Base-by-base conservation (phyloP, 164 flowering plant species). In the Berberis thunbergii region DNA sequence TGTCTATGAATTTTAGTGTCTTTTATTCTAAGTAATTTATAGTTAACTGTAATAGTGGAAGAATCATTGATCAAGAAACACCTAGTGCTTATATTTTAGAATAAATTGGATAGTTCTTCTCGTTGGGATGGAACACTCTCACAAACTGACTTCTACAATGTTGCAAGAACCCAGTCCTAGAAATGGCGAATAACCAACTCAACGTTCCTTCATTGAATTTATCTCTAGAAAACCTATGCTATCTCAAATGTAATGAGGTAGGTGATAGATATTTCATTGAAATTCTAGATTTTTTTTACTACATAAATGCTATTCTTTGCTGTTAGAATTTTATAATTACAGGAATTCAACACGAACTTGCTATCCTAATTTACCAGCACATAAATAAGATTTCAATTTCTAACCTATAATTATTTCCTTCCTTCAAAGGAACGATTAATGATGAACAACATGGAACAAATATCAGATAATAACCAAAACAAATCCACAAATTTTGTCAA, bases 71-170 rank as follows among this genome's bases (percentile, higher is more conserved):
- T 26, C 26, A 26, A 26, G 26, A 26, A 26, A 26, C 26, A 26
- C 26, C 26, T 26, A 26, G 26, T 10, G 1, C 13, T 52, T 52
- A 3, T 26, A 10, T 52, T 10, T 52, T 26, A 52, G n/a, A 52
- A 10, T 10, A 52, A 52, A 26, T 77, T 79, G 82, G 73, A 58
- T 68, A 39, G 43, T 9, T 63, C 61, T 8, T 63, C 54, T 49
- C 13, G 71, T 52, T 83, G 83, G 80, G 84, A 82, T 70, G 90
- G 90, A 45, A 80, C 80, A 13, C 70, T 87, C 46, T 76, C 84
- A 4, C 50, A 57, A 0, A 62, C 49, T 48, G 86, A 84, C 3
- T 87, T 85, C 63, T 59, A 26, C 49, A 6, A 64, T 49, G 71
- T 86, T 58, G 81, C 90, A 57, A 46, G 7, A 45, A 59, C 75